phyloP scores from a whole-genome alignment of 768 basidiomycete species.

The Tephrocybe rancida region DNA sequence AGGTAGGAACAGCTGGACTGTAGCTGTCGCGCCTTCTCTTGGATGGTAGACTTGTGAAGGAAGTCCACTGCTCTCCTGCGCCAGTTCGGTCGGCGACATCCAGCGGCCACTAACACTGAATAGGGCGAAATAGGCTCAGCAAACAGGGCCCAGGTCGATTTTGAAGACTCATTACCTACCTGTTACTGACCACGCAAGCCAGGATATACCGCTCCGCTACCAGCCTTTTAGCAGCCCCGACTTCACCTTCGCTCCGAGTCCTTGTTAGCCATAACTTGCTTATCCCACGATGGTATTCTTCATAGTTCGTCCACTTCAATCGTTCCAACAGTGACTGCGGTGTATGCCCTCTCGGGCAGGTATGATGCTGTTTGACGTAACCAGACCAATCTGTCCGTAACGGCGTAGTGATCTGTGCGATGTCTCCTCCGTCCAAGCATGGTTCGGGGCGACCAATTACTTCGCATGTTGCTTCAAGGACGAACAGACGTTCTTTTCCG shows the following conservation, averaged over 20 bases:
- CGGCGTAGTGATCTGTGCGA: conserved; percentile 1
- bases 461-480: conserved; percentile 75
- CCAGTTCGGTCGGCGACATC: conserved; percentile 73
- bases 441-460: conserved; percentile 50
- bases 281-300: conserved; percentile 70
- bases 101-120: conserved; percentile 68
- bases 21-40: conserved; percentile 25
- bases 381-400: conserved; percentile 68
- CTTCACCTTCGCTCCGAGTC: conserved; percentile 40
- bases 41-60: conserved; percentile 18
- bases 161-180: conserved; percentile 37
- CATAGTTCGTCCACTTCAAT: conserved; percentile 68
- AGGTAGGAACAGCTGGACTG: conserved; percentile 65
- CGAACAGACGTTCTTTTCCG: conserved; percentile 44
- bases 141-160: not conserved
- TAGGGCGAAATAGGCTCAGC: not conserved
- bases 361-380: conserved; percentile 43
- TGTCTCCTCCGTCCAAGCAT: not conserved
- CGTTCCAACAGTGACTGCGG: conserved; percentile 35
- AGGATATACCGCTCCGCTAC: conserved; percentile 68
- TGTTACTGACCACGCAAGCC: conserved; percentile 73
- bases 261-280: conserved; percentile 66
- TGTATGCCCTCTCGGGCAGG: conserved; percentile 15
- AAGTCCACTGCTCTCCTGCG: conserved; percentile 65
- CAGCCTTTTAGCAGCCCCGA: conserved; percentile 40